Evolutionary conservation across 2,329 filamentous ascomycete genomes (phyloP).

Genomic region (Amesomyces nigricolor): DNA sequence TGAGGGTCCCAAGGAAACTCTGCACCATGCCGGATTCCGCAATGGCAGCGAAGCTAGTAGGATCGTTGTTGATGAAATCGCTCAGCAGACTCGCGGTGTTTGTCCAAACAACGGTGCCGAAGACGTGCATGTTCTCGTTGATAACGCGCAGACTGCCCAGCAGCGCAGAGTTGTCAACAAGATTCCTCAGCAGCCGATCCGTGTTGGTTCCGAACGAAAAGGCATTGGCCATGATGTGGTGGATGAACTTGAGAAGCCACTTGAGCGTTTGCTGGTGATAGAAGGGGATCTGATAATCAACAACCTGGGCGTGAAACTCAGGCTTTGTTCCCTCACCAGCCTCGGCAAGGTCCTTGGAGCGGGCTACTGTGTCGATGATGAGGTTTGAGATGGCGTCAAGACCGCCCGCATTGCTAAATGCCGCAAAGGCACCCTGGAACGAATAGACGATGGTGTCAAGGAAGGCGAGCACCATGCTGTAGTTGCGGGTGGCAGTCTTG

Average conservation of each 20-base stretch:
- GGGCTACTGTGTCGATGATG: conserved; percentile 70
- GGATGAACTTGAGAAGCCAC: conserved; percentile 91
- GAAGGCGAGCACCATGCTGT: conserved; percentile 79
- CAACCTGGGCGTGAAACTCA: conserved; percentile 67
- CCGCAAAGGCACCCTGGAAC: conserved; percentile 76
- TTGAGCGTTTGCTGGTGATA: conserved; percentile 90
- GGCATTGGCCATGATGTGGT: conserved; percentile 84
- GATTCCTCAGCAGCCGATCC: conserved; percentile 81
- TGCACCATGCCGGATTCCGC: conserved; percentile 88
- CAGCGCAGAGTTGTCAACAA: conserved; percentile 87
- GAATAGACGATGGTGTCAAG: conserved; percentile 83
- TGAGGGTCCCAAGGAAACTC: conserved; percentile 78
- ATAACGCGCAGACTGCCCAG: conserved; percentile 74
- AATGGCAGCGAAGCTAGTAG: conserved; percentile 93
- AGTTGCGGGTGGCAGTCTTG: conserved; percentile 71
- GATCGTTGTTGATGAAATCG: conserved; percentile 97
- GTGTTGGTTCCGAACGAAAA: conserved; percentile 68
- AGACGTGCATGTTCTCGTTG: conserved; percentile 70
- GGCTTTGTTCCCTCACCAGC: conserved; percentile 65
- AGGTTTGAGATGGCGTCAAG: conserved; percentile 88
- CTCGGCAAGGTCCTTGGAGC: conserved; percentile 60
- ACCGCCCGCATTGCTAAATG: conserved; percentile 74
- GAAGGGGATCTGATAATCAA: conserved; percentile 91
- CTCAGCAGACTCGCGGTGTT: conserved; percentile 87
- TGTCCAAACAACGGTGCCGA: conserved; percentile 93